Percentiles rank a stretch among this genome's conserved stretches.
Evolutionary conservation across 306 rosid genomes (phyloP).

Genomic region (Vigna trinervia): DNA sequence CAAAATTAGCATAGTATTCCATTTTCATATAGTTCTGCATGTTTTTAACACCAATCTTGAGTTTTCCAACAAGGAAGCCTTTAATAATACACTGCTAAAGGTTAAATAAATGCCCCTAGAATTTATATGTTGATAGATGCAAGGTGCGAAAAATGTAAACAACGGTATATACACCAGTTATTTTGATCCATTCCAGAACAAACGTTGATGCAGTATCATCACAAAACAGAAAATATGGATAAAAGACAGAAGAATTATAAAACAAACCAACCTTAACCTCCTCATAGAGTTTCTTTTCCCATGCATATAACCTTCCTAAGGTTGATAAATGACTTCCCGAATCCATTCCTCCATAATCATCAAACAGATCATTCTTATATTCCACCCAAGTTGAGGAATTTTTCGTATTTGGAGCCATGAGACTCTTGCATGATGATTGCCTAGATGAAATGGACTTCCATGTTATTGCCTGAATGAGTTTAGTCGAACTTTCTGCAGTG

Average conservation of each 20-base stretch:
- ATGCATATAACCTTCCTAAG: conserved; percentile 84
- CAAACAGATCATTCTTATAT: conserved; percentile 79
- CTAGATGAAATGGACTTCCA: conserved; percentile 75
- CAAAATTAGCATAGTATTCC: too few species aligned
- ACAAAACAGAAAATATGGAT: conserved; percentile 28
- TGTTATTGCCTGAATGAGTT: conserved; percentile 78
- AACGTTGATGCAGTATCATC: background rate
- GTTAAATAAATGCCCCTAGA: conserved; percentile 23
- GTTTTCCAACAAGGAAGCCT: background rate
- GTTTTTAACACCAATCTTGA: conserved; percentile 27
- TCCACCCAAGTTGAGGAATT: conserved; percentile 76
- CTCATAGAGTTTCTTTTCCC: conserved; percentile 97
- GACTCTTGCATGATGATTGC: conserved; percentile 87
- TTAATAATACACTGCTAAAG: background rate
- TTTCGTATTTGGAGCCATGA: conserved; percentile 66
- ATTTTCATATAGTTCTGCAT: background rate
- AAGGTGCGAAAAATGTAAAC: conserved; percentile 20
- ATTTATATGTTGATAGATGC: conserved; percentile 22
- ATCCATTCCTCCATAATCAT: conserved; percentile 86
- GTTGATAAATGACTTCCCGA: conserved; percentile 95
- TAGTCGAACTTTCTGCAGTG: conserved; percentile 87
- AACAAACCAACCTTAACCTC: conserved; percentile 79
- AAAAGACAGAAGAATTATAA: background rate
- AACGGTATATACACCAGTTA: background rate
- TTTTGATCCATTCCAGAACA: conserved; percentile 22